phyloP scores from a whole-genome alignment of 2,329 filamentous ascomycete species.

The Magnaporthiopsis rhizophila region DNA sequence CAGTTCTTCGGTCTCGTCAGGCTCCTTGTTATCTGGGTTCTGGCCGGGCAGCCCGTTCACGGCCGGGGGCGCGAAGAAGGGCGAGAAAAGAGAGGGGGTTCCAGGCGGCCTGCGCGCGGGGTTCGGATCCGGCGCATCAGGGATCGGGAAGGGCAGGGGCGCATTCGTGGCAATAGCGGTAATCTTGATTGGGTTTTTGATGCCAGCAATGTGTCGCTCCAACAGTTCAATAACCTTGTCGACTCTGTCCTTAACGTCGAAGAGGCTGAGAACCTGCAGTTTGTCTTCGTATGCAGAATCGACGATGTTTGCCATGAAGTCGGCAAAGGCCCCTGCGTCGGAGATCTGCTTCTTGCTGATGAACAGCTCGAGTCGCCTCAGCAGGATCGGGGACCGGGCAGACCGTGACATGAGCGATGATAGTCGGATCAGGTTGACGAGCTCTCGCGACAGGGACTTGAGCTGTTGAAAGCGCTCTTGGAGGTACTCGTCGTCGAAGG shows the following conservation, averaged over 20 bases:
- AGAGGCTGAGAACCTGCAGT: slow-evolving; percentile 72
- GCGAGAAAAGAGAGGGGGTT: slow-evolving; percentile 9
- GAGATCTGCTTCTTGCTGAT: slow-evolving; percentile 74
- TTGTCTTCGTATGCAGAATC: slow-evolving; percentile 88
- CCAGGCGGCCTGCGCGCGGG: slow-evolving; percentile 10
- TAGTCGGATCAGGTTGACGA: slow-evolving; percentile 75
- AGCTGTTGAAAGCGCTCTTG: slow-evolving; percentile 69
- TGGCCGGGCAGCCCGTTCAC: slow-evolving; percentile 20
- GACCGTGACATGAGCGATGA: slow-evolving; percentile 74
- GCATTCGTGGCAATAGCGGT: slow-evolving; percentile 65
- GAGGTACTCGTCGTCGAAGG: slow-evolving; percentile 47
- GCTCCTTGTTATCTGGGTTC: slow-evolving; percentile 49
- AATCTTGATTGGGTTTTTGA: slow-evolving; percentile 83
- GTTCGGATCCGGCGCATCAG: slow-evolving; percentile 38
- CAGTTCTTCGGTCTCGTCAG: slow-evolving; percentile 84
- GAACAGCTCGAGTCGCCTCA: slow-evolving; percentile 76
- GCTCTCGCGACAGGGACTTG: slow-evolving; percentile 77
- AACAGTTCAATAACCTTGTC: slow-evolving; percentile 77
- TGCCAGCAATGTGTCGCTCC: slow-evolving; percentile 69
- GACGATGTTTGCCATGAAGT: slow-evolving; percentile 94
- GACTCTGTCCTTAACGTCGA: slow-evolving; percentile 71
- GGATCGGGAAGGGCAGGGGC: slow-evolving; percentile 44
- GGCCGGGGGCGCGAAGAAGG: slow-evolving; percentile 12
- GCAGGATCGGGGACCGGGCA: slow-evolving; percentile 73
- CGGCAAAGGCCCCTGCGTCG: slow-evolving; percentile 79